Evolutionary conservation across 2,329 filamentous ascomycete species (phyloP), one percentile per base, ranked within the genome.

Genomic region (Aspergillus sp.): DNA sequence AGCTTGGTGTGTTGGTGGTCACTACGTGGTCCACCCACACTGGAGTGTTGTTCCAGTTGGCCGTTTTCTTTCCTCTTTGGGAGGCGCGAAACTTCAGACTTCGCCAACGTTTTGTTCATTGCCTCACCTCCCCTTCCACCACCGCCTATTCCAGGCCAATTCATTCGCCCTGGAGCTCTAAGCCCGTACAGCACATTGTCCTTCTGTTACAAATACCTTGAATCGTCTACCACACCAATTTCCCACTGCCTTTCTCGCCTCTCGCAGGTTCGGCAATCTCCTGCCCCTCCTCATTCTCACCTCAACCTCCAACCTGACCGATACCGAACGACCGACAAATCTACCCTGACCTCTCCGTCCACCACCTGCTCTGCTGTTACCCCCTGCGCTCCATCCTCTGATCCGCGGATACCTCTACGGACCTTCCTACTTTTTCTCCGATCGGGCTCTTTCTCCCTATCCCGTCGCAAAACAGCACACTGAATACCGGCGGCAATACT

Each of bases 261-360:
- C 4, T 33, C 41, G 33, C 48, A 19, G 11, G 12, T 42, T 34
- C 33, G 34, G 48, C 51, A 50, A 17, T 42, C 47, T 34, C 27
- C 40, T 64, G 54, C 61, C 64, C 63, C 61, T 59, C 59, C 60
- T 57, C 59, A 61, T 57, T 62, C 57, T 59, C 53, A 57, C 24
- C 54, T 49, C 39, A 41, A 59, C 40, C 44, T 53, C 44, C 37
- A 40, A 44, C 56, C 30, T 47, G 39, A 58, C 56, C 51, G 46
- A 47, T 49, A 51, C 56, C 51, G 54, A 61, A 54, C 62, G 57
- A 63, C 54, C 51, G 51, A 57, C 60, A 56, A 56, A 45, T 58
- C 48, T 59, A 55, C 46, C 37, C 41, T 51, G 47, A 47, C 51
- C 45, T 54, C 60, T 22, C 51, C 54, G 45, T 53, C 40, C 37